Conservation (phyloP, 2,329 filamentous ascomycete genomes). For the Colletotrichum salicis region DNA sequence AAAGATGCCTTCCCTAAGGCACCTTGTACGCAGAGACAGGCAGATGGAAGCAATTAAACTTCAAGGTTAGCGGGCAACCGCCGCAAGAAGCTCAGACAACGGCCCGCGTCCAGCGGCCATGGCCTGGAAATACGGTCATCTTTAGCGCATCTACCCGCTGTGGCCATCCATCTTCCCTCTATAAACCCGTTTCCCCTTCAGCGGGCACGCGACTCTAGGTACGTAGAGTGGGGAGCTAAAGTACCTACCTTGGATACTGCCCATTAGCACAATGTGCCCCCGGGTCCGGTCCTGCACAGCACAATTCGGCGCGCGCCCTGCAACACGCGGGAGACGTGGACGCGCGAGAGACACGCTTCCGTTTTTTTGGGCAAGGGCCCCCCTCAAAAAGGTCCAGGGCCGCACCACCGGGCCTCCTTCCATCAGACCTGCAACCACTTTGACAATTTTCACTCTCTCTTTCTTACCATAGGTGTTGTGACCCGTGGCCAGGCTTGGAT, state of each 20-base stretch:
- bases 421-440: conserved; percentile 40
- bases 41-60: not conserved
- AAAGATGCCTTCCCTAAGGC: no score
- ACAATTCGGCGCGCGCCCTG: conserved; percentile 11
- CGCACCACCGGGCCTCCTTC: conserved; percentile 40
- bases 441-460: conserved; percentile 19
- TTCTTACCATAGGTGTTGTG: not conserved
- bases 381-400: conserved; percentile 44
- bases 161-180: not conserved
- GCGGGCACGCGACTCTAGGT: not conserved
- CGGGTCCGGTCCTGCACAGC: conserved; percentile 1
- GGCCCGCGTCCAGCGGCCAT: conserved; percentile 18
- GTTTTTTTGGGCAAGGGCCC: conserved; percentile 20
- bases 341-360: conserved; percentile 21
- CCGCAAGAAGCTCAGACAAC: conserved; percentile 12
- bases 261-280: not conserved
- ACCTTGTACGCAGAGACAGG: not conserved
- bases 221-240: not conserved
- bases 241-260: no score
- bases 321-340: conserved; percentile 19
- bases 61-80: conserved; percentile 2
- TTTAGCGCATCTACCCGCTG: conserved; percentile 10
- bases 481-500: not conserved
- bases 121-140: conserved; percentile 13
- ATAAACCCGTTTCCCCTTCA: not conserved